Conservation (phyloP, 108 stramenopile species). For the Skeletonema costatum region DNA sequence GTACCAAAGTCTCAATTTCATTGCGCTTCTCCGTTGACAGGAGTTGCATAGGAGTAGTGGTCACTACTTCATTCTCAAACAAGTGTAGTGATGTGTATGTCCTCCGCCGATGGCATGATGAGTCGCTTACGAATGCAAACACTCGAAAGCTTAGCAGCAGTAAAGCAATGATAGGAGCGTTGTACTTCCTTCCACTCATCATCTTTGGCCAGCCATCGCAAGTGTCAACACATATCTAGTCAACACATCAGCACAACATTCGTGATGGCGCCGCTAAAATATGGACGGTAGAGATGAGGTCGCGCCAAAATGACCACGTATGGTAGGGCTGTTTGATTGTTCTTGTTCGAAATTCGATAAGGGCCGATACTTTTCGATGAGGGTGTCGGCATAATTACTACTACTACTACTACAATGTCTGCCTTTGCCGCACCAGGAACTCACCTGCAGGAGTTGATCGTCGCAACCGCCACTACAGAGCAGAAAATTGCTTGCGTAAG, state of each 20-base stretch:
- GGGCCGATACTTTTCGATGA: too few species aligned
- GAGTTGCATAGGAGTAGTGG: conserved; percentile 1
- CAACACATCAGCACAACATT: too few species aligned
- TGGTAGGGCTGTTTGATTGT: background rate
- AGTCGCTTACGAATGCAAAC: background rate
- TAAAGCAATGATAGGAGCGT: too few species aligned
- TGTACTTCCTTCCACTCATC: too few species aligned
- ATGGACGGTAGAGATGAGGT: too few species aligned
- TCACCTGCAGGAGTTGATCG: conserved; percentile 1
- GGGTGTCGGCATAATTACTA: too few species aligned
- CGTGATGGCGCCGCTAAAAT: too few species aligned
- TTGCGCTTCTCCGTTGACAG: conserved; percentile 7
- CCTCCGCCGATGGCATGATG: background rate
- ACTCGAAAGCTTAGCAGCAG: background rate
- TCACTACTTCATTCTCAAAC: background rate
- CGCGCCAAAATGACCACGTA: background rate
- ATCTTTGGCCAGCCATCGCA: too few species aligned
- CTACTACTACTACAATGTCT: background rate
- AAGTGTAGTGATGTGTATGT: background rate
- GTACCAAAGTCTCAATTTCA: conserved; percentile 43
- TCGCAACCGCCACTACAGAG: conserved; percentile 2
- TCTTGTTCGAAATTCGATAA: too few species aligned
- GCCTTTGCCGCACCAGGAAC: conserved; percentile 10
- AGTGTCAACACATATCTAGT: too few species aligned
- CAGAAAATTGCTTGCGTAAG: conserved; percentile 16